Evolutionary conservation across 1,284 basidiomycete genomes (phyloP).

Genomic region (Austroboletus niveus): DNA sequence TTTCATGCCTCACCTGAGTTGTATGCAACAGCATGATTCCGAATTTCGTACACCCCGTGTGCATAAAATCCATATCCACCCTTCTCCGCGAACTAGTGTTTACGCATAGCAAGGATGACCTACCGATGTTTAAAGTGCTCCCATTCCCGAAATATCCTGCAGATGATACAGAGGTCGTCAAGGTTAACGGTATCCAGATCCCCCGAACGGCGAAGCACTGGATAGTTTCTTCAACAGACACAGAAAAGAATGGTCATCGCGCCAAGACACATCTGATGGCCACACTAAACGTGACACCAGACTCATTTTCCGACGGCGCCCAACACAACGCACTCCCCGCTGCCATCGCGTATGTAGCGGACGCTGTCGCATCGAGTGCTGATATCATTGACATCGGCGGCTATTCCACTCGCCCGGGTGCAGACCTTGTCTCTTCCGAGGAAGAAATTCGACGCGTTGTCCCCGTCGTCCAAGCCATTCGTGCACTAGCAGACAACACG

Average conservation of each 20-base stretch:
- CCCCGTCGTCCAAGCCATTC: conserved; percentile 60
- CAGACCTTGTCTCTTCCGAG: conserved; percentile 61
- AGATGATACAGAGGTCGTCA: conserved; percentile 12
- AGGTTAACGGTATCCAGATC: conserved; percentile 20
- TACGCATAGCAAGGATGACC: conserved; percentile 29
- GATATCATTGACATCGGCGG: conserved; percentile 93
- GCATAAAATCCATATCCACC: conserved; percentile 44
- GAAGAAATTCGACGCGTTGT: conserved; percentile 80
- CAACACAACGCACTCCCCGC: conserved; percentile 48
- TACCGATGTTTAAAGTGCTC: conserved; percentile 63
- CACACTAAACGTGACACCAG: conserved; percentile 92
- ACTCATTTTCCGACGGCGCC: conserved; percentile 95
- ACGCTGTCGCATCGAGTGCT: conserved; percentile 55
- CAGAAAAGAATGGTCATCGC: conserved; percentile 11
- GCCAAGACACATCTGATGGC: conserved; percentile 82
- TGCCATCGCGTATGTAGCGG: conserved; percentile 49
- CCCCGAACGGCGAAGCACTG: conserved; percentile 55
- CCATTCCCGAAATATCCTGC: conserved; percentile 58
- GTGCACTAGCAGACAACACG: conserved; percentile 21
- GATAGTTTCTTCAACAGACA: conserved; percentile 30
- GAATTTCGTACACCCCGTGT: conserved; percentile 60
- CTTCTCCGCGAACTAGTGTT: conserved; percentile 46
- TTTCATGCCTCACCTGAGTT: background rate
- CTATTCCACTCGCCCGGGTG: conserved; percentile 86
- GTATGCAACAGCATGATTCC: conserved; percentile 65